These are phyloP conservation scores for Rhizopogon rudus DNA, from an alignment of 768 basidiomycete species.

Conservation along the genomic window DNA sequence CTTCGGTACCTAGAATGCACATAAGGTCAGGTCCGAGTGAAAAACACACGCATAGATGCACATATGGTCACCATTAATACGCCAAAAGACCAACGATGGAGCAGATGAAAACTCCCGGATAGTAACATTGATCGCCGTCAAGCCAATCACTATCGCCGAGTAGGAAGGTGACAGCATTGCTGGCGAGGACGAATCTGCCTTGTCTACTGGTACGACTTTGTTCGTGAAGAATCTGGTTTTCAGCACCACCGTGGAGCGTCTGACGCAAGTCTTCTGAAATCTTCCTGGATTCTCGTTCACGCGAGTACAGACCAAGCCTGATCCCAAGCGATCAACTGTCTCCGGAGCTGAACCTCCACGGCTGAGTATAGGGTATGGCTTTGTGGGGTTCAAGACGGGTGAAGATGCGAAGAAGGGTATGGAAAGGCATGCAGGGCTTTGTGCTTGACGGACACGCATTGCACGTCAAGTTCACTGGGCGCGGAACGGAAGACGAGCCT, in stretches of 20 bases:
- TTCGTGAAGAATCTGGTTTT: constrained; percentile 97
- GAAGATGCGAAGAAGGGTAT: constrained; percentile 73
- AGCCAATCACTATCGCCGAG: constrained; percentile 41
- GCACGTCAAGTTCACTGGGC: constrained; percentile 80
- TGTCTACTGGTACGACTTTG: constrained; percentile 69
- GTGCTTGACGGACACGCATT: constrained; percentile 85
- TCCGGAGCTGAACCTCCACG: constrained; percentile 35
- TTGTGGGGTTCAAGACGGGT: constrained; percentile 79
- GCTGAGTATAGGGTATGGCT: constrained; percentile 95
- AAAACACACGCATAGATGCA: no score
- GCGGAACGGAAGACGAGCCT: constrained; percentile 59
- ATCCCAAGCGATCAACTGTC: constrained; percentile 59
- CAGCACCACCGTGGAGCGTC: constrained; percentile 72
- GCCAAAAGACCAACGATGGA: constrained; percentile 32
- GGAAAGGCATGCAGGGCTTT: constrained; percentile 71
- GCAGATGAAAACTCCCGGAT: constrained; percentile 3
- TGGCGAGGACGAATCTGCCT: constrained; percentile 37
- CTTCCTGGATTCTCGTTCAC: constrained; percentile 83
- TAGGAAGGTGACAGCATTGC: constrained; percentile 28
- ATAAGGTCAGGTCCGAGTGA: no score
- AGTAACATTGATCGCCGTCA: constrained; percentile 16
- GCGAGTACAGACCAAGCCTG: constrained; percentile 86
- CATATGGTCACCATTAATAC: constrained; percentile 39
- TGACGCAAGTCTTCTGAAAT: constrained; percentile 64
- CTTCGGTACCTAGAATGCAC: no score